These are phyloP conservation scores for Trichoderma pleuroti DNA, from an alignment of 2,329 filamentous ascomycete genomes.

Conservation along the genomic window DNA sequence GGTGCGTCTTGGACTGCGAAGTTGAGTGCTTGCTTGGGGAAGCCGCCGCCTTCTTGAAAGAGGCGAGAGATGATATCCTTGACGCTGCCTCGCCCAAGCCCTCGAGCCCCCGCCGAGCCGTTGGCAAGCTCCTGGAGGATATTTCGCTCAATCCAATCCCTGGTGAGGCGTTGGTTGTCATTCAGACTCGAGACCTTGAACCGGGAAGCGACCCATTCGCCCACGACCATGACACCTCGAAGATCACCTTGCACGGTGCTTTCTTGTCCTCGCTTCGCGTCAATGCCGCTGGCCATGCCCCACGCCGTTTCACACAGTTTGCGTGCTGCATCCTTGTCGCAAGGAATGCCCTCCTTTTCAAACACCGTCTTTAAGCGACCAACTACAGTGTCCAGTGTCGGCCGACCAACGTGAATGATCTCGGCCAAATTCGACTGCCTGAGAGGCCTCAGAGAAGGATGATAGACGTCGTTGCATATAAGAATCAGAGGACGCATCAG, in stretches of 20 bases:
- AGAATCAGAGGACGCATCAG: constrained; percentile 85
- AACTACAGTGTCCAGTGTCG: constrained; percentile 81
- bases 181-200: constrained; percentile 50
- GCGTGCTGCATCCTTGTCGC: constrained; percentile 84
- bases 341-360: constrained; percentile 80
- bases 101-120: constrained; percentile 67
- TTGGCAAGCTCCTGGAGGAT: constrained; percentile 65
- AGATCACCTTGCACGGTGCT: constrained; percentile 70
- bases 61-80: constrained; percentile 76
- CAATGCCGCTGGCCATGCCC: constrained; percentile 71
- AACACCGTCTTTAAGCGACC: constrained; percentile 79
- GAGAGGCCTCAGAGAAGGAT: constrained; percentile 79
- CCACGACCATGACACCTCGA: constrained; percentile 78
- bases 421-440: constrained; percentile 84
- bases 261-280: constrained; percentile 65
- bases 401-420: constrained; percentile 86
- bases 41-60: constrained; percentile 75
- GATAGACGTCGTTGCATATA: constrained; percentile 97
- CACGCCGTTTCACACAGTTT: constrained; percentile 79
- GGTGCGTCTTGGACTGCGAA: constrained; percentile 41
- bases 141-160: constrained; percentile 73
- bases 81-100: constrained; percentile 65
- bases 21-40: constrained; percentile 56
- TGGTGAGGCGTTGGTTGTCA: constrained; percentile 53
- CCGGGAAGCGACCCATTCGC: constrained; percentile 78